phyloP scores from a whole-genome alignment of 306 rosid genomes.

The Rosa rugosa region DNA sequence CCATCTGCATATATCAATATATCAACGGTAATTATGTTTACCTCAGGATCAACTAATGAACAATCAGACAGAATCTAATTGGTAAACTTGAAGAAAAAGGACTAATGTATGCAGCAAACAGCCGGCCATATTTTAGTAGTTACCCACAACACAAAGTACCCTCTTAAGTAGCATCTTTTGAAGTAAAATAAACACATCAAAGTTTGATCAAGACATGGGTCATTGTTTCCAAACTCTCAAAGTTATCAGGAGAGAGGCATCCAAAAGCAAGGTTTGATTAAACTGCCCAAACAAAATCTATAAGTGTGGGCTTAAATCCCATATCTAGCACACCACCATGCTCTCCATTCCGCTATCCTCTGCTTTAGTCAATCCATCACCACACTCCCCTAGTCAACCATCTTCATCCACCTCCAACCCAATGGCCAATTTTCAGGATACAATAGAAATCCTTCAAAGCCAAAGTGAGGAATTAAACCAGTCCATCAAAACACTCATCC shows the following conservation, averaged over 20 bases:
- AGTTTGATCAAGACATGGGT: conserved; percentile 39
- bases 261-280: conserved; percentile 46
- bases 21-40: not conserved
- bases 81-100: not conserved
- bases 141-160: conserved; percentile 6
- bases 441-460: no score
- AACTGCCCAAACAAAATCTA: conserved; percentile 60
- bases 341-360: conserved; percentile 13
- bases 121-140: conserved; percentile 1
- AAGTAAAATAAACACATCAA: conserved; percentile 7
- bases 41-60: not conserved
- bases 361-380: no score
- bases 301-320: conserved; percentile 38
- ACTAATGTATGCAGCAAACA: not conserved
- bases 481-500: no score
- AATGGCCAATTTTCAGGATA: no score
- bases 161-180: conserved; percentile 14
- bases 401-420: no score
- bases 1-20: no score
- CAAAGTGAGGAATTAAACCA: no score
- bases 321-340: conserved; percentile 21
- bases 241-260: conserved; percentile 47
- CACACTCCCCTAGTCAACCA: no score
- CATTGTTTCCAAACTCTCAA: conserved; percentile 45
- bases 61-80: not conserved